Conservation (phyloP, 1,284 basidiomycete species). For the Porodaedalea pini region DNA sequence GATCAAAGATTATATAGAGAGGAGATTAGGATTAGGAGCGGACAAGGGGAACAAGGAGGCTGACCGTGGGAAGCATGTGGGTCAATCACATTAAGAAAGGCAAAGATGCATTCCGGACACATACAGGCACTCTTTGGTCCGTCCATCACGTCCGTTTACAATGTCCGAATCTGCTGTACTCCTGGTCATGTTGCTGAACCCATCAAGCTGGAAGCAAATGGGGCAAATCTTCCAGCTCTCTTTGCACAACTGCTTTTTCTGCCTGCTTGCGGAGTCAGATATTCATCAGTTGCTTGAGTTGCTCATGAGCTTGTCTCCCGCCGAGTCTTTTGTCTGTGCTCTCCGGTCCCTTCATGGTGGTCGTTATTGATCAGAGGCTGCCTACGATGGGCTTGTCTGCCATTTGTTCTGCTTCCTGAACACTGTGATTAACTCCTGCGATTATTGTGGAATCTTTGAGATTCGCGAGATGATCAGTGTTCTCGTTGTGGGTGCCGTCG, state of each 20-base stretch:
- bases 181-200: slow-evolving; percentile 71
- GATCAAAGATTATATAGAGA: slow-evolving; percentile 97
- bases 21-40: slow-evolving; percentile 98
- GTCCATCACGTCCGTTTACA: neutral
- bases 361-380: slow-evolving; percentile 63
- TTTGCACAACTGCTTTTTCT: slow-evolving; percentile 77
- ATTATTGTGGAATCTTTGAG: slow-evolving; percentile 61
- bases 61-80: too few species aligned
- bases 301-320: slow-evolving; percentile 38
- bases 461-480: slow-evolving; percentile 78
- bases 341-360: slow-evolving; percentile 88
- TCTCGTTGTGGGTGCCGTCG: slow-evolving; percentile 85
- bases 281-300: slow-evolving; percentile 48
- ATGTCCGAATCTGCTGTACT: slow-evolving; percentile 61
- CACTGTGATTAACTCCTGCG: slow-evolving; percentile 83
- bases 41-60: slow-evolving; percentile 95
- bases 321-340: slow-evolving; percentile 83
- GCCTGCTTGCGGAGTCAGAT: slow-evolving; percentile 43
- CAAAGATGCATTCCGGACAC: neutral
- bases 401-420: slow-evolving; percentile 91
- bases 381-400: slow-evolving; percentile 89
- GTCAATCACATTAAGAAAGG: neutral
- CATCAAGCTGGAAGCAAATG: slow-evolving; percentile 71
- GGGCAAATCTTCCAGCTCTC: slow-evolving; percentile 68
- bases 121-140: neutral